These are phyloP conservation scores for Clonostachys byssicola DNA, from an alignment of 2,329 filamentous ascomycete species.

Conservation along the genomic window DNA sequence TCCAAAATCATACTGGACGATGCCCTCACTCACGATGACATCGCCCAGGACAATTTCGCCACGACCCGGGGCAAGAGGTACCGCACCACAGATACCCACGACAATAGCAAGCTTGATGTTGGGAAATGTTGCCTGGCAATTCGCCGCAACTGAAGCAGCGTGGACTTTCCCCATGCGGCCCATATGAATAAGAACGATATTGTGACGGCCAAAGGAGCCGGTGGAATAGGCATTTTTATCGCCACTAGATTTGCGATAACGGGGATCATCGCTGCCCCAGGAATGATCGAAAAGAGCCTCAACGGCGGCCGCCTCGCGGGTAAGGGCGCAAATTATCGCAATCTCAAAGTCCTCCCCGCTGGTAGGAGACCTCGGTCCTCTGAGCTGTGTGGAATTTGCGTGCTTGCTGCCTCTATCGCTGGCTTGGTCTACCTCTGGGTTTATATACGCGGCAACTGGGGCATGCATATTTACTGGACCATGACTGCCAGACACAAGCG, in stretches of 20 bases:
- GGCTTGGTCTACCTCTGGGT: no score
- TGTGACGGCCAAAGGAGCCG: slow-evolving; percentile 12
- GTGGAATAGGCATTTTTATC: slow-evolving; percentile 18
- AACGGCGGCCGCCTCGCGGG: slow-evolving; percentile 10
- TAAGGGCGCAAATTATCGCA: slow-evolving; percentile 11
- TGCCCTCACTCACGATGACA: slow-evolving; percentile 15
- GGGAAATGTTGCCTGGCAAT: slow-evolving; percentile 6
- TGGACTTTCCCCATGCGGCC: slow-evolving; percentile 16
- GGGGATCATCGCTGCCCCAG: slow-evolving; percentile 8
- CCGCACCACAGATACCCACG: slow-evolving; percentile 12
- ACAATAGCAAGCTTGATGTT: slow-evolving; percentile 11
- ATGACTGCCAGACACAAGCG: no score
- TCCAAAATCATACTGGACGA: slow-evolving; percentile 21
- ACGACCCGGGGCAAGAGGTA: slow-evolving; percentile 5
- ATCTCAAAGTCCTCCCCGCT: slow-evolving; percentile 4
- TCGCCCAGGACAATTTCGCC: slow-evolving; percentile 13
- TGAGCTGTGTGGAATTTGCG: no score
- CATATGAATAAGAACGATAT: slow-evolving; percentile 20
- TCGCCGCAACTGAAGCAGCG: slow-evolving; percentile 9
- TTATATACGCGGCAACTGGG: no score
- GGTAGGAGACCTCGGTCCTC: no score
- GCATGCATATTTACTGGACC: no score
- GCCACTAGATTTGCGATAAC: slow-evolving; percentile 9
- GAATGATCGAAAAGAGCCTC: slow-evolving; percentile 8
- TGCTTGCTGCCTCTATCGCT: no score